Conservation (phyloP, 2,329 filamentous ascomycete genomes). For the Aspergillus flavus region DNA sequence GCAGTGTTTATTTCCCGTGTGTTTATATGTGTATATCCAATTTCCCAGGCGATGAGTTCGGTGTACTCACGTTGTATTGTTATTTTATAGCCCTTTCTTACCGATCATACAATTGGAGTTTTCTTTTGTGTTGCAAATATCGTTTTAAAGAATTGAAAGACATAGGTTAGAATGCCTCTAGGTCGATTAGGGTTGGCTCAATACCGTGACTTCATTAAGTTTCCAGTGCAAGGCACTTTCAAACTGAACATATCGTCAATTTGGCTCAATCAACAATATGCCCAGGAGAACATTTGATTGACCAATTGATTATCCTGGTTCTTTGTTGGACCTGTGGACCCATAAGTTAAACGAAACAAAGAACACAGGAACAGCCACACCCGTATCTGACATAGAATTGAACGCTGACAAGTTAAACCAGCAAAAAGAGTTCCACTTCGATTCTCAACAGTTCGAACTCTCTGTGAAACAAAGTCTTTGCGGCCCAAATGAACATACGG, state of each 20-base stretch:
- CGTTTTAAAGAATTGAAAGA: neutral
- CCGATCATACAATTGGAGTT: slow-evolving; percentile 32
- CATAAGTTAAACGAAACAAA: neutral
- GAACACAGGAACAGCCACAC: neutral
- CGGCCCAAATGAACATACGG: neutral
- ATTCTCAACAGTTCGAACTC: neutral
- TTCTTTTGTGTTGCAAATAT: slow-evolving; percentile 22
- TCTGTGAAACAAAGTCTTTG: neutral
- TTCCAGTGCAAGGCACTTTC: neutral
- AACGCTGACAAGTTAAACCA: neutral
- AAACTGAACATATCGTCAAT: too few relatives aligned
- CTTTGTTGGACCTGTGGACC: neutral
- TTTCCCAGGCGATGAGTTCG: slow-evolving; percentile 40
- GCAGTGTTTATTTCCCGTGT: slow-evolving; percentile 31
- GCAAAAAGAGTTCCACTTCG: neutral
- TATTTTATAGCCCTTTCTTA: slow-evolving; percentile 31
- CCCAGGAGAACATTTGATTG: neutral
- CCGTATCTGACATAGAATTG: neutral
- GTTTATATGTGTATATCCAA: slow-evolving; percentile 45
- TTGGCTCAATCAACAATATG: neutral
- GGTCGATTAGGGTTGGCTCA: neutral
- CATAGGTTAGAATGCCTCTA: neutral
- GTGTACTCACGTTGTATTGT: slow-evolving; percentile 34
- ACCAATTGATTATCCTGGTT: neutral
- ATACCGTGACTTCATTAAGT: neutral